A percentile compares a stretch with the other conserved stretches of the same genome.
Evolutionary conservation across 306 rosid species (phyloP).

Genomic region (Cicer judaicum): DNA sequence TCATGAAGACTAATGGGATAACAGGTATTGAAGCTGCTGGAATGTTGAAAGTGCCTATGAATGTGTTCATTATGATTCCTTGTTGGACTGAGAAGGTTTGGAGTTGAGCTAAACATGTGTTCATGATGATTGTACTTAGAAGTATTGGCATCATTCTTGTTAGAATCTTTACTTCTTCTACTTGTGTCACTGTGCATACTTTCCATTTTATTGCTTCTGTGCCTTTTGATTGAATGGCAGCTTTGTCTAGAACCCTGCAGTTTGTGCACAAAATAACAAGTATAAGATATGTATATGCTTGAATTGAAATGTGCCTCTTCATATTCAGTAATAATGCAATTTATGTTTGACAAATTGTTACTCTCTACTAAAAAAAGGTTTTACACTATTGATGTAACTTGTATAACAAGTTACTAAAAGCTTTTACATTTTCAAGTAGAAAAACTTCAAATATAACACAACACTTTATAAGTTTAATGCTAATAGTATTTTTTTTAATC

Average conservation of each 20-base stretch:
- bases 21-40: conserved; percentile 62
- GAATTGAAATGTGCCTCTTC: neutral
- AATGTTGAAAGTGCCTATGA: conserved; percentile 37
- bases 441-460: neutral
- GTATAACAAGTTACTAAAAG: neutral
- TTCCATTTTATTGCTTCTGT: conserved; percentile 47
- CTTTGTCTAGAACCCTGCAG: conserved; percentile 65
- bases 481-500: no score
- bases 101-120: conserved; percentile 63
- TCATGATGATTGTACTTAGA: conserved; percentile 62
- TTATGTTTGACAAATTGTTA: neutral
- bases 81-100: conserved; percentile 64
- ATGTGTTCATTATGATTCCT: conserved; percentile 56
- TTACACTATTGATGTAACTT: neutral
- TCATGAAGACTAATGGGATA: conserved; percentile 66
- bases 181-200: conserved; percentile 57
- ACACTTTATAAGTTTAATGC: no score
- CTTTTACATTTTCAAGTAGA: neutral
- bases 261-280: conserved; percentile 17
- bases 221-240: conserved; percentile 52
- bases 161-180: conserved; percentile 67
- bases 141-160: conserved; percentile 70
- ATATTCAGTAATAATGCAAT: neutral
- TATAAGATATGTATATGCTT: neutral
- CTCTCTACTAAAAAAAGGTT: neutral